Base-by-base conservation (phyloP, 805 yeast species). In the Starmerella floris region DNA sequence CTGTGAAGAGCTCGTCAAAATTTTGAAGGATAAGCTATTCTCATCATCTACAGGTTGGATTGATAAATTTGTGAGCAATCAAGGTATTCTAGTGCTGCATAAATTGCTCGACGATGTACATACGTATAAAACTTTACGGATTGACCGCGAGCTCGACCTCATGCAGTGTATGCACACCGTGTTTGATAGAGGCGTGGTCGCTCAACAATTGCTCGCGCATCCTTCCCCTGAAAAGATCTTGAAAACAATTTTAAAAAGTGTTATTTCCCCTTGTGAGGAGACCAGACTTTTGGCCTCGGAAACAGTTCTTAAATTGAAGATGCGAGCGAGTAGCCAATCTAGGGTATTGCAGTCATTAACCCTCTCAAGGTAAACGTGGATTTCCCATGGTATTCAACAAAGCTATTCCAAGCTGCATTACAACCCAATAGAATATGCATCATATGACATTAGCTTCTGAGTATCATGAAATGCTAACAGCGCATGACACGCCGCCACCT, bases 91-190 rank as follows among this genome's bases (percentile, higher is more conserved):
- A 10, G 43, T 46, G 1, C 26, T 46, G 17, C 34, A 30, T 16
- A 46, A 46, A 33, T 35, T 46, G 15, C 22, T 46, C 6, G 20
- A 8, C 4, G 48, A 46, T 20, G 30, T 33, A 4, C 23, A 25
- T 9, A 32, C 27, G 11, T 30, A 30, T 11, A 25, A 27, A 22
- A n/a, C 20, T 2, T 22, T 23, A 17, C 23, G 5, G 8, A 11
- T 17, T 20, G 40, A 37, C n/a, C 39, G 42, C 15, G 42, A 41
- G 28, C 36, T 40, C 5, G 20, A n/a, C 5, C 13, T 43, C 17
- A 17, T 39, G 8, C 39, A 31, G 26, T 43, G 46, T 25, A 26
- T 43, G 21, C 9, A 22, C 20, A 16, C 11, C 11, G 6, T 35
- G n/a, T 39, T 13, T n/a, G 20, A 13, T 16, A 16, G 32, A 6